Conservation (phyloP, 1,139 yeast genomes). For the Yamadazyma pseudoaaseri region DNA sequence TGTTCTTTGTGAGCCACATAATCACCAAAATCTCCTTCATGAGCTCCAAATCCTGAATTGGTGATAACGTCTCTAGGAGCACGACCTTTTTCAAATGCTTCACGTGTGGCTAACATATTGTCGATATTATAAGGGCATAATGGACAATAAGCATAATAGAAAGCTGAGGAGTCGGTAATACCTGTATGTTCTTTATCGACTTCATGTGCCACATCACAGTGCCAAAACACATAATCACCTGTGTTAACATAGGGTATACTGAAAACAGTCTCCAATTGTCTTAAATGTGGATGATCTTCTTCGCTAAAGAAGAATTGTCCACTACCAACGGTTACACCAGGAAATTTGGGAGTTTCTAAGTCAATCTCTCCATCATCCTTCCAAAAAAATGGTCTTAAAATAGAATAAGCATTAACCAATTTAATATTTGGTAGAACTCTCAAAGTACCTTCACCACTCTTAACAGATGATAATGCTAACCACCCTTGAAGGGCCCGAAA, state of each 20-base stretch:
- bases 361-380: constrained; percentile 27
- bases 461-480: constrained; percentile 35
- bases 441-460: constrained; percentile 46
- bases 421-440: constrained; percentile 38
- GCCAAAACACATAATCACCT: constrained; percentile 52
- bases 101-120: constrained; percentile 23
- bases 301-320: constrained; percentile 20
- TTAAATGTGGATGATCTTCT: constrained; percentile 27
- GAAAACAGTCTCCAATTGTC: constrained; percentile 22
- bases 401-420: constrained; percentile 37
- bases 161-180: constrained; percentile 35
- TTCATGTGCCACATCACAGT: constrained; percentile 47
- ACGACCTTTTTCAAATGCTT: constrained; percentile 21
- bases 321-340: constrained; percentile 20
- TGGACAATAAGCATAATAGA: constrained; percentile 20
- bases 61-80: constrained; percentile 16
- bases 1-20: constrained; percentile 15
- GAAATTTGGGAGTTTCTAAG: constrained; percentile 21
- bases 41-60: background rate
- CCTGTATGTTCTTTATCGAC: constrained; percentile 45
- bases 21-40: constrained; percentile 17
- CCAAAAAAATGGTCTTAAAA: constrained; percentile 47
- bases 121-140: constrained; percentile 16
- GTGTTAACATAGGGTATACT: constrained; percentile 34
- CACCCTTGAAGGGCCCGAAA: constrained; percentile 52